Evolutionary conservation across 2,329 filamentous ascomycete genomes (phyloP), one percentile per base, ranked within the genome.

Genomic region (Xylariaceae sp.): DNA sequence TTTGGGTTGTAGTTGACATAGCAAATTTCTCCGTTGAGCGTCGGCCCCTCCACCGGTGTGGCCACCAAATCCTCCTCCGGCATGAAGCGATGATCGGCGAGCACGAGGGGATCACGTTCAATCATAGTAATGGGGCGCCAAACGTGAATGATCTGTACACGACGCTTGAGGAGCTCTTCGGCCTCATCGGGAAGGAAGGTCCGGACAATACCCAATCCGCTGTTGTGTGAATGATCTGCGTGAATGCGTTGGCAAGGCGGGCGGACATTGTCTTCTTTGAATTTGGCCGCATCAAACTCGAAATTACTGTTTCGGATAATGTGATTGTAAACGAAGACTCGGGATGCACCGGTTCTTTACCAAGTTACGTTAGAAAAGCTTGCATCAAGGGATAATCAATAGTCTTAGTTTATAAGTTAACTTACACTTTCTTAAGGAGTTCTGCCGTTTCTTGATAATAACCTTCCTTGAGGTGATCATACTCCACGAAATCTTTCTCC

Each of bases 61-160:
- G 35, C 35, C 5, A 16, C n/a, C 16, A 37, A 18, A 37, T 37
- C 35, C n/a, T 37, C 35, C 2, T 3, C 4, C 9, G 35, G 35
- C 35, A 37, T 37, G 35, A 10, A 18, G 35, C 35, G 35, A 18
- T 37, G 35, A 20, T 37, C 35, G 4, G 35, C 35, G 35, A 15
- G 35, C 13, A 37, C 35, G 4, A 37, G 35, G 18, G 35, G 35
- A 10, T 37, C 16, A 13, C 20, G 15, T 18, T 37, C 35, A 16
- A 37, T 37, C 35, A 37, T 37, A 18, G 35, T 37, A 18, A 37
- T 37, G 10, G 35, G 35, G 35, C 35, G 35, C 35, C 35, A 37
- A 18, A 37, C 35, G 35, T 37, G 35, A 18, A 37, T 37, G 35
- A 37, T 37, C n/a, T 37, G 35, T 9, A 15, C 13, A 37, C 13